Evolutionary conservation across 2,329 filamentous ascomycete genomes (phyloP).

Genomic region (Sclerotinia nivalis): DNA sequence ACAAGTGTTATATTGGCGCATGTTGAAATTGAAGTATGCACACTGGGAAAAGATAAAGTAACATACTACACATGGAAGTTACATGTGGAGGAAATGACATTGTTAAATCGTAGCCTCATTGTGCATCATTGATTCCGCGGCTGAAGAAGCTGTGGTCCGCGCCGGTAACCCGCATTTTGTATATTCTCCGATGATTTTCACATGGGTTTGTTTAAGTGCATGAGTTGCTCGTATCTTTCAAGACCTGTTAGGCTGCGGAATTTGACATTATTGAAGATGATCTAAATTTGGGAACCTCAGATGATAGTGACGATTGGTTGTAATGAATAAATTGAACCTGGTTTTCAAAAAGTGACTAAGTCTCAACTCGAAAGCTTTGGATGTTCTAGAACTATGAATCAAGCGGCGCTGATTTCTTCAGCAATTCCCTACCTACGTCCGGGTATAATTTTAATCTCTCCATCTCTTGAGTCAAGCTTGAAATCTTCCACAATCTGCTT

Average conservation of each 20-base stretch:
- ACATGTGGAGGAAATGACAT: background rate
- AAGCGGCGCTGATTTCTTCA: background rate
- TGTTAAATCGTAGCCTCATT: background rate
- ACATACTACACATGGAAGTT: background rate
- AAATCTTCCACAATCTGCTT: slow-evolving; percentile 23
- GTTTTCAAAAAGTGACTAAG: background rate
- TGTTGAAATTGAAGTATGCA: background rate
- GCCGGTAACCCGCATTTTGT: background rate
- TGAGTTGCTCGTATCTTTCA: background rate
- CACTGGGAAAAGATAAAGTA: background rate
- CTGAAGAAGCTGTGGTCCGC: background rate
- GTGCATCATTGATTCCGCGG: background rate
- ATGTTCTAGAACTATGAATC: background rate
- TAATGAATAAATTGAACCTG: background rate
- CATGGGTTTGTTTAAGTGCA: background rate
- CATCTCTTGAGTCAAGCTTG: slow-evolving; percentile 35
- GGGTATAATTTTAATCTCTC: slow-evolving; percentile 35
- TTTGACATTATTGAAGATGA: background rate
- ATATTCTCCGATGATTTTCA: slow-evolving; percentile 10
- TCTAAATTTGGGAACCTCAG: background rate
- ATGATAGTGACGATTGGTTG: background rate
- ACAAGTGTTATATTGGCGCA: background rate
- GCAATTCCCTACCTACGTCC: background rate
- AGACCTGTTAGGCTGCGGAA: too few species aligned
- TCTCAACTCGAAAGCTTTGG: background rate